Evolutionary conservation across 805 yeast genomes (phyloP).

Genomic region (Teunomyces pallodes): DNA sequence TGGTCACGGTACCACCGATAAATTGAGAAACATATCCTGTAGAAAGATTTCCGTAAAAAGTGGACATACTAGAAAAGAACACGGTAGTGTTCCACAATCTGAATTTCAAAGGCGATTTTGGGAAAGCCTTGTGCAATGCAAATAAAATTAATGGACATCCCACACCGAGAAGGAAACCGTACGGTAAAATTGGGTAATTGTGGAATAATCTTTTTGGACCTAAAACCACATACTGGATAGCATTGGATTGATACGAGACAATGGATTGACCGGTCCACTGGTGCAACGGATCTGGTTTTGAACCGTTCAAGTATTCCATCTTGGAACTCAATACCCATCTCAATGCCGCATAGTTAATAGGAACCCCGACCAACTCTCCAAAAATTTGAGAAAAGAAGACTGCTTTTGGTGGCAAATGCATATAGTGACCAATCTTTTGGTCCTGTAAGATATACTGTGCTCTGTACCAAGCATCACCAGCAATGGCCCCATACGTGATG

Average conservation of each 20-base stretch:
- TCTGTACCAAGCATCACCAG: constrained; percentile 47
- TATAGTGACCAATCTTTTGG: constrained; percentile 53
- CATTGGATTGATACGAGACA: constrained; percentile 42
- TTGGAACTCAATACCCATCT: constrained; percentile 46
- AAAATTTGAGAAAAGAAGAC: constrained; percentile 51
- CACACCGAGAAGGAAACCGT: constrained; percentile 43
- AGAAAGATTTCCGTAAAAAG: constrained; percentile 48
- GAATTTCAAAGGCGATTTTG: constrained; percentile 23
- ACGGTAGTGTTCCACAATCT: constrained; percentile 47
- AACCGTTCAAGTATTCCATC: constrained; percentile 33
- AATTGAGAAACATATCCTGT: constrained; percentile 49
- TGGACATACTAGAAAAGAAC: constrained; percentile 46
- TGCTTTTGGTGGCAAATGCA: constrained; percentile 49
- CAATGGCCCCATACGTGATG: constrained; percentile 46
- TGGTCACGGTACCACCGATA: constrained; percentile 45
- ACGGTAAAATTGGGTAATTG: constrained; percentile 43
- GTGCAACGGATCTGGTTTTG: constrained; percentile 41
- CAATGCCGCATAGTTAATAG: constrained; percentile 48
- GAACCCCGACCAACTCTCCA: constrained; percentile 53
- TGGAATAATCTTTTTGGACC: constrained; percentile 45
- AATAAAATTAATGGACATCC: constrained; percentile 36
- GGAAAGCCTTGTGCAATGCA: constrained; percentile 25
- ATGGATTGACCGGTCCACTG: constrained; percentile 53
- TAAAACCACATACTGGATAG: constrained; percentile 48
- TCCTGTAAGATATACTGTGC: constrained; percentile 39